Evolutionary conservation across 129 eudicot genomes (phyloP).

Genomic region (Escallonia rubra): DNA sequence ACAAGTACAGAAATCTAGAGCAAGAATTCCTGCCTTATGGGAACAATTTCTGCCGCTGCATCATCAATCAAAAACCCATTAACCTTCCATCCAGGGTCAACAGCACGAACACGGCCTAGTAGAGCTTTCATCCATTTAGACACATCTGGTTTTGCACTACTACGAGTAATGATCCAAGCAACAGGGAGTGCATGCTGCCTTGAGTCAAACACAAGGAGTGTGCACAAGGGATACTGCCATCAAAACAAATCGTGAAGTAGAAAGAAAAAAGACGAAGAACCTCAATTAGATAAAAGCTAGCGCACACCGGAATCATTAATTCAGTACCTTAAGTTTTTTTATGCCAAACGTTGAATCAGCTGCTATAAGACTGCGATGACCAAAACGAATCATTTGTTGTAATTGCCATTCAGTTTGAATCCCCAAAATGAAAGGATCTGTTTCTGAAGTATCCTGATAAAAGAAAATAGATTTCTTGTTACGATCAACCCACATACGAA

Average conservation of each 20-base stretch:
- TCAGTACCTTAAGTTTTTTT: slow-evolving; percentile 68
- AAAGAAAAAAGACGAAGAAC: no score
- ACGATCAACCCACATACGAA: slow-evolving; percentile 76
- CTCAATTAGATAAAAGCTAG: neutral
- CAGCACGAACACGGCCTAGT: slow-evolving; percentile 58
- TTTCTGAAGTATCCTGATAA: slow-evolving; percentile 68
- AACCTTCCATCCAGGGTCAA: slow-evolving; percentile 78
- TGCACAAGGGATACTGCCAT: slow-evolving; percentile 91
- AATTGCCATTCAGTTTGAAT: slow-evolving; percentile 98
- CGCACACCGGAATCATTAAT: neutral
- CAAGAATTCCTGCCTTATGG: slow-evolving; percentile 61
- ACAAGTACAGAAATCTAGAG: neutral
- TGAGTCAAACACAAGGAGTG: slow-evolving; percentile 92
- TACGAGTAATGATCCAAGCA: slow-evolving; percentile 92
- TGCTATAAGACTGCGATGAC: slow-evolving; percentile 79
- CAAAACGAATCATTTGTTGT: slow-evolving; percentile 94
- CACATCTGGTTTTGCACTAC: slow-evolving; percentile 74
- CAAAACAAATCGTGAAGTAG: slow-evolving; percentile 15
- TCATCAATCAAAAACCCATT: slow-evolving; percentile 86
- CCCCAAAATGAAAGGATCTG: slow-evolving; percentile 77
- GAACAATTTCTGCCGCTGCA: slow-evolving; percentile 84
- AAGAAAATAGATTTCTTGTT: slow-evolving; percentile 77
- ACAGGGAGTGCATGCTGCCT: slow-evolving; percentile 97
- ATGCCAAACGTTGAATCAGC: slow-evolving; percentile 91
- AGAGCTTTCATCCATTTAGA: slow-evolving; percentile 93